Base-by-base conservation (phyloP, 2,329 filamentous ascomycete genomes). In the Fusarium sp. region DNA sequence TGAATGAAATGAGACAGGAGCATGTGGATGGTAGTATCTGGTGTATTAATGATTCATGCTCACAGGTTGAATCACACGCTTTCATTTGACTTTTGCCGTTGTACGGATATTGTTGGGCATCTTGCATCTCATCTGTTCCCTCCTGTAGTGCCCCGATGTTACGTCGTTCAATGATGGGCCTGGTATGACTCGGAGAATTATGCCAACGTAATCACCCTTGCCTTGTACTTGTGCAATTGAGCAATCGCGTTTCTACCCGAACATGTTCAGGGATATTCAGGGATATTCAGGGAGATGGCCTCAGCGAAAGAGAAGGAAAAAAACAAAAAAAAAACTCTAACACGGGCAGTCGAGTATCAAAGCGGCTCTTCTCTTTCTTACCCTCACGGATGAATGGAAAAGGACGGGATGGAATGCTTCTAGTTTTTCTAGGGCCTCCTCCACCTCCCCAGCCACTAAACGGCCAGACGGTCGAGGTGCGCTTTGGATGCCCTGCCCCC, bases 181-280 rank as follows among this genome's bases (percentile, higher is more conserved):
- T 60, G 37, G 46, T 59, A 71, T 58, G 51, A 63, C 49, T 74
- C 71, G 71, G 71, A 72, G 71, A 74, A 73, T 73, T 74, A 60
- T 74, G 62, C 52, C 58, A 70, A 56, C 53, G 64, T 56, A 61
- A 55, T 50, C 45, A 55, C 51, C 57, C 53, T 64, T 64, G 67
- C 57, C 53, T 64, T 64, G 67, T 72, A 55, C 53, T 52, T 73
- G 67, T 73, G 68, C 49, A 32, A 71, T 67, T 41, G 10, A 56
- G 43, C 17, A 51, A 60, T 58, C 45, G 39, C 55, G 56, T 62
- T 53, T 51, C 67, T 62, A 59, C 65, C 51, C 62, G 48, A 48
- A 32, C 26, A 28, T 41, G 32, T 20, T 63, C 54, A 39, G 11
- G 48, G 47, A 40, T 43, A 35, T 20, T 63, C 54, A 39, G 7